phyloP scores from a whole-genome alignment of 495 filamentous ascomycete species.

The Oleoguttula mirabilis region DNA sequence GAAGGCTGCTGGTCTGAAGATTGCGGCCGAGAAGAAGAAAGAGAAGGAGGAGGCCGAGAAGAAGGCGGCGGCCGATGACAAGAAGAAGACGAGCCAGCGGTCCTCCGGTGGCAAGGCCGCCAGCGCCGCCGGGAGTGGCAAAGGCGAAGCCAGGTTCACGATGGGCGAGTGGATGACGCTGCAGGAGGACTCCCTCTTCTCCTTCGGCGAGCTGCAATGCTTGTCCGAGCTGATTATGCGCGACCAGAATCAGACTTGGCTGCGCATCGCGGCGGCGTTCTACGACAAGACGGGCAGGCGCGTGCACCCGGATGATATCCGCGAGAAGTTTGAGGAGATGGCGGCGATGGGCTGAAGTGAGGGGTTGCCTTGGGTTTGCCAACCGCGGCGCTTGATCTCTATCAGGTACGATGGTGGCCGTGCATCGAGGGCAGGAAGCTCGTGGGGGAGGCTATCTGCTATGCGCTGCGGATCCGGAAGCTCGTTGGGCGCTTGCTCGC shows the following conservation, averaged over 20 bases:
- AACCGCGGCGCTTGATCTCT: no score
- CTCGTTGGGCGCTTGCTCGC: no score
- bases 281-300: slow-evolving; percentile 25
- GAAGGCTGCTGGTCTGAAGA: slow-evolving; percentile 4
- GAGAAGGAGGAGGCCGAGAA: slow-evolving; percentile 8
- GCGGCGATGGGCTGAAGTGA: no score
- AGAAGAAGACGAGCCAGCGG: not conserved
- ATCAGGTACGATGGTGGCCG: no score
- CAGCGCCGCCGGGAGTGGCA: not conserved
- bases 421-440: no score
- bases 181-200: slow-evolving; percentile 17
- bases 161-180: slow-evolving; percentile 12
- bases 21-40: not conserved
- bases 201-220: slow-evolving; percentile 21
- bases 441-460: no score
- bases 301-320: slow-evolving; percentile 23
- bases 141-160: slow-evolving; percentile 10
- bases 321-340: slow-evolving; percentile 24
- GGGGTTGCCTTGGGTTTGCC: no score
- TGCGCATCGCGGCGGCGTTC: slow-evolving; percentile 22
- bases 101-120: not conserved
- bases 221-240: slow-evolving; percentile 21
- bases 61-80: not conserved
- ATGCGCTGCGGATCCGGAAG: no score
- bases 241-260: slow-evolving; percentile 23